Evolutionary conservation across 805 yeast species (phyloP).

Genomic region (Blastobotrys terrestris): DNA sequence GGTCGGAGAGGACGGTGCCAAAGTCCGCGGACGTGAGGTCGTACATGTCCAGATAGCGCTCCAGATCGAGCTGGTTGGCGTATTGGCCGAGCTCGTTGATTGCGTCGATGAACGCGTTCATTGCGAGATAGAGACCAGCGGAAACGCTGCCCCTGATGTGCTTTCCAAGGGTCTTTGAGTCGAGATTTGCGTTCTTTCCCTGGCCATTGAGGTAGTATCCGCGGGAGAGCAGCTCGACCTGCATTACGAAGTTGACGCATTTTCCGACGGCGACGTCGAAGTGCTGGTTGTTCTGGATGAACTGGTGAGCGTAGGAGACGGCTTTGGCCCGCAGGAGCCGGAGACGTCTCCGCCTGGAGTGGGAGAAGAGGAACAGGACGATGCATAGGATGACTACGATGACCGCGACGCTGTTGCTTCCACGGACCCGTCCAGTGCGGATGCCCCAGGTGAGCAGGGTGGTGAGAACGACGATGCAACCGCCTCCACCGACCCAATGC

Average conservation of each 20-base stretch:
- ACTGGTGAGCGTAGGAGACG: constrained; percentile 21
- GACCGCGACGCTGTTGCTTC: constrained; percentile 11
- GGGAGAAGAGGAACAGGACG: constrained; percentile 27
- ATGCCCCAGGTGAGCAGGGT: constrained; percentile 28
- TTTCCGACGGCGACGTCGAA: constrained; percentile 26
- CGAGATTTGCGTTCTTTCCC: constrained; percentile 1
- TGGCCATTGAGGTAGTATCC: constrained; percentile 17
- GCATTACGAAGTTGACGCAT: constrained; percentile 25
- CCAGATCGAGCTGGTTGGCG: constrained; percentile 32
- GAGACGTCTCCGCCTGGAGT: constrained; percentile 28
- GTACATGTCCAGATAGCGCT: constrained; percentile 41
- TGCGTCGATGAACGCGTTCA: constrained; percentile 29
- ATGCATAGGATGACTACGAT: constrained; percentile 25
- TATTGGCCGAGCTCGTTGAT: constrained; percentile 26
- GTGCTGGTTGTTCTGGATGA: constrained; percentile 20
- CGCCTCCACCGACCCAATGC: constrained; percentile 32
- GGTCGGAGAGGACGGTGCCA: not conserved
- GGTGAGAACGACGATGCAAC: constrained; percentile 30
- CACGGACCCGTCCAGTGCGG: constrained; percentile 1
- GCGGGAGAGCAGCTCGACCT: constrained; percentile 25
- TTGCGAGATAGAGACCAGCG: constrained; percentile 27
- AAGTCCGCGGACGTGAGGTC: constrained; percentile 23
- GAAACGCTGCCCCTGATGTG: constrained; percentile 30
- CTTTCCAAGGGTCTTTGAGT: constrained; percentile 19
- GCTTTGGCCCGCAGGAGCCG: constrained; percentile 27